Evolutionary conservation across 176 grass and related monocot species (phyloP).

Genomic region (Luzula sylvatica): DNA sequence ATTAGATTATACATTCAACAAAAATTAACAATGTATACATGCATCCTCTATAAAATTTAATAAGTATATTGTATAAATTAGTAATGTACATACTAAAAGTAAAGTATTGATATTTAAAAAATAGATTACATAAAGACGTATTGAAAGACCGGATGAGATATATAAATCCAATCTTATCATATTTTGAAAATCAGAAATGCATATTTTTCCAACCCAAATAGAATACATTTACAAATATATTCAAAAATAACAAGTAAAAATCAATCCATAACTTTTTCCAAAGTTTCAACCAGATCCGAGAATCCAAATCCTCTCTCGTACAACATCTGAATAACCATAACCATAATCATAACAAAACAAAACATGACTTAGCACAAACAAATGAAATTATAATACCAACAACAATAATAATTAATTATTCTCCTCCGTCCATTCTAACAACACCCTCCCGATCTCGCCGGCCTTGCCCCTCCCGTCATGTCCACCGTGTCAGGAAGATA

Average conservation of each 20-base stretch:
- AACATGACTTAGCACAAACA: constrained; percentile 19
- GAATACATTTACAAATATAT: no score
- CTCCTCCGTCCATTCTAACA: constrained; percentile 32
- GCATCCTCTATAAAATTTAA: no score
- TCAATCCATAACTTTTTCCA: no score
- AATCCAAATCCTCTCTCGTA: background rate
- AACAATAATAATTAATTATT: constrained; percentile 23
- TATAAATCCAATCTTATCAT: no score
- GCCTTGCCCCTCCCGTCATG: constrained; percentile 37
- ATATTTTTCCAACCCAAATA: background rate
- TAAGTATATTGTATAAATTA: no score
- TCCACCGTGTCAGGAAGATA: constrained; percentile 79
- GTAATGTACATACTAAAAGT: no score
- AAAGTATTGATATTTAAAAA: no score
- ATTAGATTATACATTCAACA: no score
- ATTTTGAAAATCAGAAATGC: constrained; percentile 4
- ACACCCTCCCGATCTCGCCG: constrained; percentile 48
- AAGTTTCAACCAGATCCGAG: background rate
- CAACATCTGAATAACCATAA: constrained; percentile 32
- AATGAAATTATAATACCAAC: constrained; percentile 6
- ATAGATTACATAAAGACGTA: constrained; percentile 6
- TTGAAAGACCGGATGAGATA: background rate
- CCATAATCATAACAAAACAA: constrained; percentile 36
- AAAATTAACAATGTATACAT: no score
- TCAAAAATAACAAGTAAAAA: no score